Evolutionary conservation across 805 yeast genomes (phyloP), one percentile per base, ranked within the genome.

Genomic region (Barnettozyma botsteinii): DNA sequence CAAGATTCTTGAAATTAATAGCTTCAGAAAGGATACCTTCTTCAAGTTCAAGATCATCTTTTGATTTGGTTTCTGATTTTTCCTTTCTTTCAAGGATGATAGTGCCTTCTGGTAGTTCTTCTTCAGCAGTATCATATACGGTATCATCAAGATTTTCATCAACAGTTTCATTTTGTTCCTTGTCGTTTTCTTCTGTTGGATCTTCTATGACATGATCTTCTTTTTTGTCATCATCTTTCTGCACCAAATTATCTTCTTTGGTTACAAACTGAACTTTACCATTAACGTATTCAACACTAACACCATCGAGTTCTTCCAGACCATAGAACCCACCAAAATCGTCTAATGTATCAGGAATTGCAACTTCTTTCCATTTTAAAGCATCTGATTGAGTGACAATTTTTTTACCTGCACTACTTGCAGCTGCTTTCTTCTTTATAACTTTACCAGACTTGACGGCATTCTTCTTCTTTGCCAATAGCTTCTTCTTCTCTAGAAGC

Each of bases 241-340:
- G n/a, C n/a, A n/a, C n/a, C n/a, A n/a, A n/a, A 46, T 35, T 39
- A 14, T 61, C 53, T 29, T 67, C 70, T 25, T 56, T 66, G 9
- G 69, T 70, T n/a, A 70, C 55, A 52, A 81, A 83, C 39, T 74
- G 73, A 0, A 82, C 79, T 37, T 68, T 64, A 12, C 95, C 96
- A 46, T 85, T 67, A 2, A 77, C 75, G 40, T 79, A 70, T 44
- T 84, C 77, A 7, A 91, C 89, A 53, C 74, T 89, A 25, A 91
- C 97, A 32, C 96, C 97, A 42, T 87, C 96, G 37, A 93, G 72
- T 58, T 91, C 98, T 59, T 91, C 98, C 26, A 93, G 65, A 0
- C 97, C 98, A 58, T 80, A 87, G 52, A 89, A 82, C 0, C 96
- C 96, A 49, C 85, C 89, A 55, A 83, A 85, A 60, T 87, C 96